Conservation (phyloP, 2,329 filamentous ascomycete species). For the Colletotrichum sansevieriae region DNA sequence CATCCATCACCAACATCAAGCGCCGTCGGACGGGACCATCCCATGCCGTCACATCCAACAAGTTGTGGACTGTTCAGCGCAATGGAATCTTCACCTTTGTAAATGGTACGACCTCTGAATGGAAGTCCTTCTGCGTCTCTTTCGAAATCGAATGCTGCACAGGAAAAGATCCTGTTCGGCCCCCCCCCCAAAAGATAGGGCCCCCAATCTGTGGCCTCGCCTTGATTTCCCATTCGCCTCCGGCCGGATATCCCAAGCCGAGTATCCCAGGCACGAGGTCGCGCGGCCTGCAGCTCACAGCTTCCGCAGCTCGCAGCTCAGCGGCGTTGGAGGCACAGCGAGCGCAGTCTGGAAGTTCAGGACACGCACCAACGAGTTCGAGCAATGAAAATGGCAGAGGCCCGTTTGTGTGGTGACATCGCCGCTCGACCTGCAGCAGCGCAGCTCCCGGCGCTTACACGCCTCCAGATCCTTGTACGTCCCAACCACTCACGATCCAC, state of each 20-base stretch:
- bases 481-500: slow-evolving; percentile 23
- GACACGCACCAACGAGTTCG: not conserved
- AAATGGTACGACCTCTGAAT: slow-evolving; percentile 17
- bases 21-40: slow-evolving; percentile 5
- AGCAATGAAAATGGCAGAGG: slow-evolving; percentile 5
- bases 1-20: not conserved
- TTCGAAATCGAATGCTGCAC: slow-evolving; percentile 19
- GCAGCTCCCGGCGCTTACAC: slow-evolving; percentile 41
- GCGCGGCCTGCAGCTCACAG: not conserved
- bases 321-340: not conserved
- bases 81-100: slow-evolving; percentile 14
- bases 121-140: not conserved
- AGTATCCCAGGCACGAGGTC: not conserved
- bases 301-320: not conserved
- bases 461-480: slow-evolving; percentile 32
- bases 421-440: slow-evolving; percentile 19
- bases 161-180: not conserved
- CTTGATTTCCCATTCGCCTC: not conserved
- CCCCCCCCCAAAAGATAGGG: slow-evolving; percentile 6
- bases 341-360: too few species aligned
- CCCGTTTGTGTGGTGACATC: slow-evolving; percentile 18
- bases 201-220: slow-evolving; percentile 5
- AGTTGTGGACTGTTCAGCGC: not conserved
- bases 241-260: not conserved
- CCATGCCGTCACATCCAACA: not conserved